A percentile compares a stretch with the other conserved stretches of the same genome.
These are phyloP conservation scores for Chrysoporthe austroafricana DNA, from an alignment of 2,329 filamentous ascomycete genomes.

Conservation along the genomic window DNA sequence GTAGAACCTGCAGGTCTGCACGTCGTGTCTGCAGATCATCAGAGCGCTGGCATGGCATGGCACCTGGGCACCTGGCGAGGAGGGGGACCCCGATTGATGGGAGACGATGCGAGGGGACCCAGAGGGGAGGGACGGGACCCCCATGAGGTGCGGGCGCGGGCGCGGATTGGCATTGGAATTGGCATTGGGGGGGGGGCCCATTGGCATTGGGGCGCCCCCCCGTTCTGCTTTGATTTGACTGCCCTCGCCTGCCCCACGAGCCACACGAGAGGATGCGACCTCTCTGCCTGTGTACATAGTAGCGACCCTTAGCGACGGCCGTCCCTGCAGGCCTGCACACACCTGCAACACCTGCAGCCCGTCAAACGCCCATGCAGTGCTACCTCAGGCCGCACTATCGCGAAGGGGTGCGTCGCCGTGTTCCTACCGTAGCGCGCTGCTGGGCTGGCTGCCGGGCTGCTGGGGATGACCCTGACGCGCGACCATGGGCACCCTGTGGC, in stretches of 20 bases:
- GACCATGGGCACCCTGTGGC: neutral
- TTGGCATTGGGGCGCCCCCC: neutral
- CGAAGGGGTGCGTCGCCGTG: neutral
- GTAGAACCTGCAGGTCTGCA: no score
- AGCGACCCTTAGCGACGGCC: neutral
- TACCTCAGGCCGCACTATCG: neutral
- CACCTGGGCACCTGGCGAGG: no score
- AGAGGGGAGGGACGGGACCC: neutral
- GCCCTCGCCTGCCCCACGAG: neutral
- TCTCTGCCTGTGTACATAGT: no score
- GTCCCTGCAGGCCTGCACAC: constrained; percentile 3
- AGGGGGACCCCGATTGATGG: neutral
- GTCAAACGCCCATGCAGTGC: constrained; percentile 1
- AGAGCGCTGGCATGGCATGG: no score
- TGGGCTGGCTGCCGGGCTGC: neutral
- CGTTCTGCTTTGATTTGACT: constrained; percentile 4
- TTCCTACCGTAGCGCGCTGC: neutral
- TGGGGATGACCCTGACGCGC: no score
- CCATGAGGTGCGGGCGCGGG: neutral
- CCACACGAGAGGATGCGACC: neutral
- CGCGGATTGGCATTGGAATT: neutral
- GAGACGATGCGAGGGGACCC: neutral
- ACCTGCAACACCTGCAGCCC: neutral
- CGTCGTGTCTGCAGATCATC: no score
- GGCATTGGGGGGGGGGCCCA: no score